These are phyloP conservation scores for Colletotrichum theobromicola DNA, from an alignment of 2,329 filamentous ascomycete genomes.

Conservation along the genomic window DNA sequence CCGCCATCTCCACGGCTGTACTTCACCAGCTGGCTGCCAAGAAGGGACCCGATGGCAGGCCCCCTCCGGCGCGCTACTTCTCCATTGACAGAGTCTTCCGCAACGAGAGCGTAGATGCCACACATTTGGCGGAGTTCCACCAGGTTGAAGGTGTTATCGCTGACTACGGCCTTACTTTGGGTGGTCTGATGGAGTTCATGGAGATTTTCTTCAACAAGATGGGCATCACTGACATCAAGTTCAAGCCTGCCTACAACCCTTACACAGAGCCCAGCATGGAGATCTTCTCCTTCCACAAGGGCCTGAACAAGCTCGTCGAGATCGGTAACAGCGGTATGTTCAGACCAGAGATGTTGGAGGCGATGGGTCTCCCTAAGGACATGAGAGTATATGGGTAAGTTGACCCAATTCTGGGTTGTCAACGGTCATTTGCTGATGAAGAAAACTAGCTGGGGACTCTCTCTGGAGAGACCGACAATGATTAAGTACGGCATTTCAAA, in stretches of 20 bases:
- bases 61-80: slow-evolving; percentile 86
- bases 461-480: slow-evolving; percentile 95
- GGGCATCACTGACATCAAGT: slow-evolving; percentile 83
- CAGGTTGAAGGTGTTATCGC: slow-evolving; percentile 99
- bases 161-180: slow-evolving; percentile 90
- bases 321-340: slow-evolving; percentile 99
- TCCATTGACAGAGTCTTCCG: slow-evolving; percentile 98
- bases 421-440: background rate
- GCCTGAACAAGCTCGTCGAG: slow-evolving; percentile 89
- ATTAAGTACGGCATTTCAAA: slow-evolving; percentile 92
- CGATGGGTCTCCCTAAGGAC: slow-evolving; percentile 91
- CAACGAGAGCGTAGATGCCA: slow-evolving; percentile 96
- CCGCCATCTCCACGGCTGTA: slow-evolving; percentile 88
- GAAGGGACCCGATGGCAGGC: slow-evolving; percentile 73
- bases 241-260: slow-evolving; percentile 97
- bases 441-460: slow-evolving; percentile 62
- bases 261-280: slow-evolving; percentile 98
- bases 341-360: slow-evolving; percentile 93
- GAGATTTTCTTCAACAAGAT: slow-evolving; percentile 96
- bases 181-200: slow-evolving; percentile 92
- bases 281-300: slow-evolving; percentile 94
- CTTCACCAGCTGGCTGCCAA: slow-evolving; percentile 86
- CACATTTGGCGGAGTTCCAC: slow-evolving; percentile 97
- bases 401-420: background rate
- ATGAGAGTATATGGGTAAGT: slow-evolving; percentile 83